Base-by-base conservation (phyloP, 2,329 filamentous ascomycete species). In the Capronia epimyces region DNA sequence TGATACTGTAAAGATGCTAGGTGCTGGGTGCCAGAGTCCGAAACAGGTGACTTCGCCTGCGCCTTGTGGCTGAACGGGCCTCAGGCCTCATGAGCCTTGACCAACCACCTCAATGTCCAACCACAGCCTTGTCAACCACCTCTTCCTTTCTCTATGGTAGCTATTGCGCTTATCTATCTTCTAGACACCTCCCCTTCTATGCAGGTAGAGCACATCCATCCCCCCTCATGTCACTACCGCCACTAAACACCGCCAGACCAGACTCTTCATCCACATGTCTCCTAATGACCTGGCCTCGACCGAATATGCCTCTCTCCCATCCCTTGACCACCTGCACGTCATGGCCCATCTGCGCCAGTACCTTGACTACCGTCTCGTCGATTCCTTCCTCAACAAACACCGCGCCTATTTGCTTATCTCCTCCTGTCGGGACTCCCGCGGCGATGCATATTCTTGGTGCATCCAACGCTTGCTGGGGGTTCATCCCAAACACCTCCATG, bases 381-480 rank as follows among this genome's bases (percentile, higher is more conserved):
- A 96, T 89, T 0, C 89, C 89, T 46, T 95, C 87, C 66, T 97
- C 91, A 0, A 95, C 72, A 54, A 82, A 87, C 1, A 96, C 85
- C 3, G 39, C 31, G 12, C 46, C 40, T 13, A 45, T 43, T 34
- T 49, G 20, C n/a, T 40, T 45, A 15, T 51, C 49, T 13, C 50
- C 51, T 31, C 46, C 49, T 2, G 43, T 34, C 0, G 84, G 80
- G 74, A 84, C 83, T 0, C 82, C 84, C 0, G 86, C 82, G 1
- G 85, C 85, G 52, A 97, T 87, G 62, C 89, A 96, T 58, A 97
- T 78, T n/a, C 93, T 77, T 13, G 93, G 91, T 2, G 91, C 86
- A 65, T 98, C 93, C 0, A 97, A 77, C 2, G 91, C 89, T 52
- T 88, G 82, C 69, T 98, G 93, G 0, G 90, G 89, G 56, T 84